Percentiles rank a stretch among this genome's conserved stretches.
Evolutionary conservation across 1,284 basidiomycete species (phyloP).

Genomic region (Melampsora occidentalis): DNA sequence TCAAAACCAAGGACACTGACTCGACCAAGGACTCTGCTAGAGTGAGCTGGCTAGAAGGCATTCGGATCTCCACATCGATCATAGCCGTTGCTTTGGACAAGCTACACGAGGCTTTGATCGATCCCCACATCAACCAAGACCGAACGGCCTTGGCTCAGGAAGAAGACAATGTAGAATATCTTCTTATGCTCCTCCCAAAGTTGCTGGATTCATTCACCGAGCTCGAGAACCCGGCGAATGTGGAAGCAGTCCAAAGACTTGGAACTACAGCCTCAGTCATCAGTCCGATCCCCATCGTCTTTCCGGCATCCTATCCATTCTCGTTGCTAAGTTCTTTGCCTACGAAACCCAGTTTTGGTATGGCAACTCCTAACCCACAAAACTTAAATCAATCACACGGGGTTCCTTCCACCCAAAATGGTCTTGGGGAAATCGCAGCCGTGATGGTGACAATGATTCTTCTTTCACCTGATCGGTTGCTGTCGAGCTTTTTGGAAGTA

Average conservation of each 20-base stretch:
- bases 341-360: slow-evolving; percentile 53
- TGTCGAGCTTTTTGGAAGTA: slow-evolving; percentile 74
- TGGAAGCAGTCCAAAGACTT: slow-evolving; percentile 68
- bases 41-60: slow-evolving; percentile 85
- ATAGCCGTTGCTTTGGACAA: slow-evolving; percentile 83
- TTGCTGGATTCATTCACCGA: slow-evolving; percentile 84
- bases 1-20: slow-evolving; percentile 66
- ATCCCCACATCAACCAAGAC: slow-evolving; percentile 65
- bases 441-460: slow-evolving; percentile 79
- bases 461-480: slow-evolving; percentile 72
- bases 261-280: slow-evolving; percentile 65
- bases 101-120: slow-evolving; percentile 74
- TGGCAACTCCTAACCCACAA: slow-evolving; percentile 51
- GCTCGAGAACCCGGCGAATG: slow-evolving; percentile 67
- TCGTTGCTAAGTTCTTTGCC: slow-evolving; percentile 68
- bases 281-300: slow-evolving; percentile 71
- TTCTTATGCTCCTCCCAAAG: slow-evolving; percentile 79
- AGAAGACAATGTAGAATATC: slow-evolving; percentile 86
- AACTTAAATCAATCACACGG: slow-evolving; percentile 16
- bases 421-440: slow-evolving; percentile 78
- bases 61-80: slow-evolving; percentile 62
- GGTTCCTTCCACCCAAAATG: slow-evolving; percentile 63
- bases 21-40: slow-evolving; percentile 67
- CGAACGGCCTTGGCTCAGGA: slow-evolving; percentile 69
- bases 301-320: slow-evolving; percentile 91